Evolutionary conservation across 805 yeast species (phyloP), one percentile per base, ranked within the genome.

Genomic region (Candida alai): DNA sequence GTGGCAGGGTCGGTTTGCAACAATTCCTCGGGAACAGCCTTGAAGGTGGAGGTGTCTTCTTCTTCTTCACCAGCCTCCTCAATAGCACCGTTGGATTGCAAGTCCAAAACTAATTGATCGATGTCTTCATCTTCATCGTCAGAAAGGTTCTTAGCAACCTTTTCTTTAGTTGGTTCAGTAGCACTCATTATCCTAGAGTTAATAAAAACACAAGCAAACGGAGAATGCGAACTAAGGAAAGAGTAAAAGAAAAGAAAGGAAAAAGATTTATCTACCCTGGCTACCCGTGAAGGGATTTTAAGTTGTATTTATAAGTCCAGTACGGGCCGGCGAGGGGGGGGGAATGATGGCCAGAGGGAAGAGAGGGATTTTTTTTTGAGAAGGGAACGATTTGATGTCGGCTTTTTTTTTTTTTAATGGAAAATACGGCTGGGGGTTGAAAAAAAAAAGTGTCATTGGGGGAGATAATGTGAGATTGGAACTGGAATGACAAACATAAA

Each of bases 21-120:
- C 48, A 84, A 65, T 56, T 83, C 93, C 53, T 87, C 95, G 36
- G 95, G 94, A 35, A 86, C 87, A 41, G 84, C 83, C 64, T 81
- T 78, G 62, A 65, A 65, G 18, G 70, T 52, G 37, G 55, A 54
- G 25, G 54, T 62, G 22, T 37, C 58, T 29, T 51, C 65, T n/a
- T 57, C 68, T 28, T 66, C 78, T 30, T 68, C 76, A 33, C 74
- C 82, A 20, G 74, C 83, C 15, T 58, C 77, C 27, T 50, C 73
- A 37, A 56, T 54, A 48, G 73, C 77, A 46, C 69, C 71, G 62
- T 79, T 66, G 46, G 84, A 78, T 68, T 86, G 95, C 54, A 87
- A 72, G 55, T 86, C 95, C 45, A 76, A 72, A 52, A 81, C 76
- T 62, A 81, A 75, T 60, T 78, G 84, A 49, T 68, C 78, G 37